Evolutionary conservation across 2,329 filamentous ascomycete species (phyloP), one percentile per base, ranked within the genome.

Genomic region (Pseudogymnoascus sp.): DNA sequence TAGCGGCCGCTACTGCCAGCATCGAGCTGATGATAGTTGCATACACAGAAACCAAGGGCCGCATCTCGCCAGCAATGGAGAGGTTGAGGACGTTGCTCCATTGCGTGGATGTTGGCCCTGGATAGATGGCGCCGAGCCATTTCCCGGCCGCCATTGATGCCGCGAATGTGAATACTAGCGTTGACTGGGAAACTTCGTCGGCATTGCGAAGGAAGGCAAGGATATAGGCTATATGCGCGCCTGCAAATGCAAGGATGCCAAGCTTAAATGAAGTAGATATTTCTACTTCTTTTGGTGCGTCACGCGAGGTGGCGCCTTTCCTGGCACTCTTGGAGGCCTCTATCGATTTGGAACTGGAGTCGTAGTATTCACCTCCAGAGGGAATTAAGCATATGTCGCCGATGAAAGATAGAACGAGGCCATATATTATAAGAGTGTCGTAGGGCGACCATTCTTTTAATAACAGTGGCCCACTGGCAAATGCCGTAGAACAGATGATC

Each of bases 171-270:
- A 60, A 11, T 38, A 41, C 22, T 2, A 60, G 33, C 36, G 63
- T 62, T 19, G 49, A 12, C 49, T 55, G 28, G n/a, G 49, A 55
- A 33, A 55, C 16, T 33, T 55, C 49, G 49, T 55, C 28, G 49
- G 49, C 9, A 58, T 70, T 64, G 35, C 60, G 60, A 14, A 72
- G 61, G 61, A 72, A 72, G 25, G 70, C 70, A 12, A 67, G 28
- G 45, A 70, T 69, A 49, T 72, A 72, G 39, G 70, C 66, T 58
- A 71, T 66, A 63, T 72, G 70, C 35, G 70, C 70, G 1, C 64
- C 66, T 12, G 70, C 70, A 33, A 72, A 72, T 55, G 70, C 68
- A 35, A 69, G 64, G 12, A 72, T 66, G 4, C 70, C 70, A 2
- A 70, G 66, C 45, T 71, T 67, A 60, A 72, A 72, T 23, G 67